Conservation (phyloP, 2,329 filamentous ascomycete genomes). For the Rutstroemia sp. region DNA sequence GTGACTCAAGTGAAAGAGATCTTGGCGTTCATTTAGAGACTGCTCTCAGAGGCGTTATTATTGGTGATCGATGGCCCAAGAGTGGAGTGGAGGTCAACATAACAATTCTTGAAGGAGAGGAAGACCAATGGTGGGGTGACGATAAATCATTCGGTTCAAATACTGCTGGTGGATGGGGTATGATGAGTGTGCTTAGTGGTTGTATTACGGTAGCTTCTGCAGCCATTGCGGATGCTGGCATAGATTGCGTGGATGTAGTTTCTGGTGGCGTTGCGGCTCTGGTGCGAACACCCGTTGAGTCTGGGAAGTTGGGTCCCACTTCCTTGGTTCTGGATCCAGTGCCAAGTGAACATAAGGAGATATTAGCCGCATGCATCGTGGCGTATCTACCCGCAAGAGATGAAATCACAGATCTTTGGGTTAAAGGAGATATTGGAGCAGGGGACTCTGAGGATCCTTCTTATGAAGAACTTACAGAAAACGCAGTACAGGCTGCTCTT, state of each 20-base stretch:
- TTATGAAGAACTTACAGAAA: conserved; percentile 50
- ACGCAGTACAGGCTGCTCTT: conserved; percentile 54
- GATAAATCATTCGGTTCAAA: conserved; percentile 40
- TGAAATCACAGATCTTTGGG: conserved; percentile 91
- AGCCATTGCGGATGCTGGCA: conserved; percentile 87
- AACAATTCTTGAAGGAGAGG: conserved; percentile 88
- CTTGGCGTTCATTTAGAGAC: conserved; percentile 87
- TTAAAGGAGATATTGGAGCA: conserved; percentile 61
- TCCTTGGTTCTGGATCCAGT: conserved; percentile 71
- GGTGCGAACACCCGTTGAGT: conserved; percentile 40
- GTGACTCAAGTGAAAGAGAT: conserved; percentile 81
- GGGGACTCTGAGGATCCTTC: conserved; percentile 29
- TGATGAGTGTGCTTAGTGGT: conserved; percentile 85
- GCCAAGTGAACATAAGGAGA: conserved; percentile 68
- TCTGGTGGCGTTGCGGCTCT: conserved; percentile 83
- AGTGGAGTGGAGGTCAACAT: conserved; percentile 93
- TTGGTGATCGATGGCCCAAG: conserved; percentile 97
- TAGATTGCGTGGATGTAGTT: conserved; percentile 89
- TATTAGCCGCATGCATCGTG: conserved; percentile 80
- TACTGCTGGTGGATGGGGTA: conserved; percentile 66
- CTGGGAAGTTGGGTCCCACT: conserved; percentile 30
- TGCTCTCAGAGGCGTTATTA: conserved; percentile 79
- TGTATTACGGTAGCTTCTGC: conserved; percentile 93
- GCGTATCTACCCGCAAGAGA: conserved; percentile 82
- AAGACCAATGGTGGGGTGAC: conserved; percentile 63